These are phyloP conservation scores for Suillus americanus DNA, from an alignment of 768 basidiomycete genomes.

Conservation along the genomic window DNA sequence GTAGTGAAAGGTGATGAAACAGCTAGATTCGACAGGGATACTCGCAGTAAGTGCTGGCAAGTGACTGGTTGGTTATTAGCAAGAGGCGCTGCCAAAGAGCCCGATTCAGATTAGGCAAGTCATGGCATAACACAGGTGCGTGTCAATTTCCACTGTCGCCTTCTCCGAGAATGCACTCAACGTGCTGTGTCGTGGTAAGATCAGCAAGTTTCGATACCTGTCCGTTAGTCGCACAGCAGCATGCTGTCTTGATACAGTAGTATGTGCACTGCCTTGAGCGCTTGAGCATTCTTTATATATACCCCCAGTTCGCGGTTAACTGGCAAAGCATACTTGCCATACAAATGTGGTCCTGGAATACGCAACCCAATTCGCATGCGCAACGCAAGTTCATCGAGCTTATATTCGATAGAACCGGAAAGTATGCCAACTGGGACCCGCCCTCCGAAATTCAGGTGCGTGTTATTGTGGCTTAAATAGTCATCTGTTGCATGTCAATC, in stretches of 20 bases:
- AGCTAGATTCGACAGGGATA: too few species aligned
- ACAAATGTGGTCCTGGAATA: not conserved
- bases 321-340: not conserved
- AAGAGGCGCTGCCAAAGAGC: too few species aligned
- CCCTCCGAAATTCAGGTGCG: slow-evolving; percentile 21
- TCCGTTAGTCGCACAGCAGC: not conserved
- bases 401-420: slow-evolving; percentile 20
- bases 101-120: not conserved
- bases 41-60: too few species aligned
- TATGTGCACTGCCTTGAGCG: not conserved
- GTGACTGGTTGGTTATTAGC: too few species aligned
- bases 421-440: slow-evolving; percentile 31
- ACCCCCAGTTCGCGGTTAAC: not conserved
- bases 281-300: not conserved
- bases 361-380: not conserved
- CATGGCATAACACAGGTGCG: too few species aligned
- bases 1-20: too few species aligned
- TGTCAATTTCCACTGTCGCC: too few species aligned
- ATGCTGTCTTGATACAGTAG: not conserved
- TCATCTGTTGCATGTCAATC: not conserved
- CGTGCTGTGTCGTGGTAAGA: not conserved
- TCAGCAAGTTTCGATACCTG: not conserved
- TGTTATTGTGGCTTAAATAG: not conserved
- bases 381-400: slow-evolving; percentile 29
- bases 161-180: too few species aligned